Evolutionary conservation across 2,329 filamentous ascomycete genomes (phyloP).

Genomic region (Fusarium succisae): DNA sequence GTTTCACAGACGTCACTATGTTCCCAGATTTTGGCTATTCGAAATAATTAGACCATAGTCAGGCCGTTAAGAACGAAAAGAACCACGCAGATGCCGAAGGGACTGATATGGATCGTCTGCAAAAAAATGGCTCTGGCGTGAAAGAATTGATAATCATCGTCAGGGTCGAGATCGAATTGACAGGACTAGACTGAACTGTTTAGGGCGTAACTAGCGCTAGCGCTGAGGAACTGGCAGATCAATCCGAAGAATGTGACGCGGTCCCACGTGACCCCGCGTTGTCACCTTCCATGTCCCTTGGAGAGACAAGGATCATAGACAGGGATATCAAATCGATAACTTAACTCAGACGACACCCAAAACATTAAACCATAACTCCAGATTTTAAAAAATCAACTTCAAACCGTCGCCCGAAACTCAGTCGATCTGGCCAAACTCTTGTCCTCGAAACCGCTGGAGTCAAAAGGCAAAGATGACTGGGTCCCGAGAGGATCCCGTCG

Average conservation of each 20-base stretch:
- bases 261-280: constrained; percentile 43
- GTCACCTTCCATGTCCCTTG: not conserved
- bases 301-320: constrained; percentile 17
- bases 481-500: constrained; percentile 32
- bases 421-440: constrained; percentile 15
- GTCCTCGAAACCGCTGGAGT: constrained; percentile 10
- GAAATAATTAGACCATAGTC: not conserved
- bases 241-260: constrained; percentile 18
- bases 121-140: not conserved
- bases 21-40: not conserved
- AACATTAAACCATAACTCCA: constrained; percentile 11
- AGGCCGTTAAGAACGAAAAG: not conserved
- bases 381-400: constrained; percentile 24
- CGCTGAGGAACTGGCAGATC: not conserved
- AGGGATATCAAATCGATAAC: constrained; percentile 31
- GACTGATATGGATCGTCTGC: not conserved
- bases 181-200: not conserved
- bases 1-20: constrained; percentile 32
- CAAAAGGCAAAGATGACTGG: constrained; percentile 32
- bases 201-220: not conserved
- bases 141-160: not conserved
- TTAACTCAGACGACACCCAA: constrained; percentile 14
- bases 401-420: constrained; percentile 38
- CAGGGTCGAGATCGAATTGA: not conserved
- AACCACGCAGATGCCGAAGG: not conserved